Conservation (phyloP, 2,329 filamentous ascomycete genomes). For the Echinosphaeria canescens region DNA sequence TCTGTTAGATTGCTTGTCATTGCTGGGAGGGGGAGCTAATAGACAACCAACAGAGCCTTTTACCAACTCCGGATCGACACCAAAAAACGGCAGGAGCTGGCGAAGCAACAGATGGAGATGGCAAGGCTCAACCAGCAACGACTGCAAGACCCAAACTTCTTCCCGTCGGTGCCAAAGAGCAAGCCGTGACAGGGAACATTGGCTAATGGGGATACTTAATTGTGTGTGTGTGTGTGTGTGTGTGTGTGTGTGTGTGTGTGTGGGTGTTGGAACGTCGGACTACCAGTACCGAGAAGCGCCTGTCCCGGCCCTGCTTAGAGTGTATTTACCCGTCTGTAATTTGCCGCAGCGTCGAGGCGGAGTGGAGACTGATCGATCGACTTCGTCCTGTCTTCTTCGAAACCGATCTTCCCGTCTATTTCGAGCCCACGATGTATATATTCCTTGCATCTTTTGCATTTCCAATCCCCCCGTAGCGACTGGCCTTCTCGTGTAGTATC, state of each 20-base stretch:
- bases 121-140: conserved; percentile 68
- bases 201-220: too few species aligned
- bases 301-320: background rate
- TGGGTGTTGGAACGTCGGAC: too few species aligned
- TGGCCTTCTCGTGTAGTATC: too few species aligned
- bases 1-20: background rate
- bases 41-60: conserved; percentile 39
- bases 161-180: conserved; percentile 65
- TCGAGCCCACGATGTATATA: too few species aligned
- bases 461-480: too few species aligned
- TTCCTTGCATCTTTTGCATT: too few species aligned
- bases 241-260: too few species aligned
- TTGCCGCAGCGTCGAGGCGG: background rate
- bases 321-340: background rate
- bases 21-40: too few species aligned
- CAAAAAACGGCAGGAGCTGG: conserved; percentile 55
- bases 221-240: too few species aligned
- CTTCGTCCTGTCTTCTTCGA: too few species aligned
- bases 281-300: background rate
- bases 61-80: conserved; percentile 69
- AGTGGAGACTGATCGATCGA: too few species aligned
- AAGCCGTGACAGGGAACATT: conserved; percentile 13
- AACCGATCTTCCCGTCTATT: too few species aligned
- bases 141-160: conserved; percentile 54
- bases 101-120: conserved; percentile 55